Base-by-base conservation (phyloP, 2,329 filamentous ascomycete species). In the Hypomyces perniciosus region DNA sequence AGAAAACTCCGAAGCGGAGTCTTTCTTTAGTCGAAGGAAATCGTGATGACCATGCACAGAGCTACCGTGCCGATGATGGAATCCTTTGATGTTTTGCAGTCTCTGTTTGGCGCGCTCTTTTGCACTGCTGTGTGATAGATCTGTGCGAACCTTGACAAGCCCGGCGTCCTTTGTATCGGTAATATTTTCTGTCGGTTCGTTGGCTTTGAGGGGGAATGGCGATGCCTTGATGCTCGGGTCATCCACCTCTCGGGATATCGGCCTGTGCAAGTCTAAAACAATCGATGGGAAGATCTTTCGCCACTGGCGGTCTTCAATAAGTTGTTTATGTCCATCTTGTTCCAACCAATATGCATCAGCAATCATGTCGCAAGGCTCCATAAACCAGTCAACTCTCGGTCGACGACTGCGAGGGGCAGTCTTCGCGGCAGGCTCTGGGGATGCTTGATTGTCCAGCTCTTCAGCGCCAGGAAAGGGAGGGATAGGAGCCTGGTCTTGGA, bases 311-410 rank as follows among this genome's bases (percentile, higher is more conserved):
- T 96, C 87, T 63, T 95, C 88, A 39, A 96, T 85, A 29, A 90
- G 74, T 47, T 77, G 78, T 65, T 91, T 95, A 67, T 96, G 90
- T 52, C 85, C 75, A 31, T 80, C 81, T 61, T 91, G 84, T 65
- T 96, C 90, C 26, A 95, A 72, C 93, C 93, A 99, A 62, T 91
- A 89, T 1, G 86, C 78, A 71, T 99, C 93, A 4, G 91, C 91
- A 43, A 97, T 73, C 66, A 96, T 78, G 64, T 97, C 91, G 50
- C 88, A 84, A 1, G 92, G 88, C 41, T 86, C 81, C 13, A 91
- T 81, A 37, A 81, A 78, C 93, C 93, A 97, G 62, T 95, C 90
- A 27, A 90, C 83, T 53, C 88, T 81, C 1, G 87, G 85, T 44
- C 90, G 81, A 50, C 84, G 83, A 4, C 81, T 72, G 54, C 90